phyloP scores from a whole-genome alignment of 148 eudicot species.

The Dianthus caryophyllus region DNA sequence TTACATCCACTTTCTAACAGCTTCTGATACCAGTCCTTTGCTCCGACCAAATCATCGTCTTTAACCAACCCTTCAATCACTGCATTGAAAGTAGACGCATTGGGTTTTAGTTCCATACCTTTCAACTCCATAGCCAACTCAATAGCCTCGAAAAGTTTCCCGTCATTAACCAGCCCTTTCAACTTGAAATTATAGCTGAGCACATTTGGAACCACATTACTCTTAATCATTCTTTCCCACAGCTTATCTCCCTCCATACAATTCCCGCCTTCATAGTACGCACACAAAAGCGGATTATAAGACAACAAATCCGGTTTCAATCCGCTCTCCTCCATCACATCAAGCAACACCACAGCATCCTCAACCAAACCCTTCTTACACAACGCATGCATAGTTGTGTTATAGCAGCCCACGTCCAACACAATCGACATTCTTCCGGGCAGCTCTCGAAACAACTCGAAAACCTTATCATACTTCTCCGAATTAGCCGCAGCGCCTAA shows the following conservation, averaged over 20 bases:
- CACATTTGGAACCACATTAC: constrained; percentile 32
- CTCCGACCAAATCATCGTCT: constrained; percentile 39
- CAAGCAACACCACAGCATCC: constrained; percentile 30
- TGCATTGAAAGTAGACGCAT: constrained; percentile 33
- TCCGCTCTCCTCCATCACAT: constrained; percentile 45
- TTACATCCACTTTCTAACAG: constrained; percentile 20
- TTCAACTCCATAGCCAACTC: constrained; percentile 31
- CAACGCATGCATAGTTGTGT: constrained; percentile 25
- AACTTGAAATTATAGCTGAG: constrained; percentile 39
- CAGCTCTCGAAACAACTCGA: constrained; percentile 28
- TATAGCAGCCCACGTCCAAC: constrained; percentile 1
- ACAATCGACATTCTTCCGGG: constrained; percentile 19
- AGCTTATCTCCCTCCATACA: constrained; percentile 37
- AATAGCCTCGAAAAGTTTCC: constrained; percentile 36
- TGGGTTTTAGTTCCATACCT: constrained; percentile 25
- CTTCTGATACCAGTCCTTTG: constrained; percentile 44
- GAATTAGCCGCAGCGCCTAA: constrained; percentile 23
- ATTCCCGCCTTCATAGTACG: constrained; percentile 26
- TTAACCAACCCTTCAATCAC: constrained; percentile 37
- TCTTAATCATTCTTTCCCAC: constrained; percentile 42
- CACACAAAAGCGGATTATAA: constrained; percentile 41
- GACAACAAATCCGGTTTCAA: constrained; percentile 32
- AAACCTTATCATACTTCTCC: constrained; percentile 32
- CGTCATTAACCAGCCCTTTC: constrained; percentile 35
- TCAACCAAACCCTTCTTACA: constrained; percentile 41